Base-by-base conservation (phyloP, 2,329 filamentous ascomycete genomes). In the Geosmithia flava region DNA sequence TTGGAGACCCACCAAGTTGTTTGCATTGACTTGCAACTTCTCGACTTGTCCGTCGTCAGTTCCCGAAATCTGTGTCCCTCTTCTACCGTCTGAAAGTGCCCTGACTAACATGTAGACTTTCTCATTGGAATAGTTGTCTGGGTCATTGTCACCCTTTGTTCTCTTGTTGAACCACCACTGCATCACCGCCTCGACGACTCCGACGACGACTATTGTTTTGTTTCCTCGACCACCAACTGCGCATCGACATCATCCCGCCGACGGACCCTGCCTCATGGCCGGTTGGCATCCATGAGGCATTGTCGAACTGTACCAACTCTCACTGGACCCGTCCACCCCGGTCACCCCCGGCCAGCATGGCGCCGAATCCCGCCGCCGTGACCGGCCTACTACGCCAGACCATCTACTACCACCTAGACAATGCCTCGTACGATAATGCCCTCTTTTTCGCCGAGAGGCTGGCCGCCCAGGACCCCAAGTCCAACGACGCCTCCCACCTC, bases 381-480 rank as follows among this genome's bases (percentile, higher is more conserved):
- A 70, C 70, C 46, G 67, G 68, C 58, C 67, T 79, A 52, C 58
- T 83, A 50, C 72, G 75, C 58, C 78, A 83, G 62, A 67, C 76
- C 50, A 69, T 83, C 49, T 68, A 81, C 58, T 82, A 83, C 60
- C 79, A 83, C 57, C 81, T 98, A 63, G 93, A 98, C 71, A 95
- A 95, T 62, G 83, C 89, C 59, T 80, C 90, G 39, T 76, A 85
- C 60, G 82, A 90, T 49, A 97, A 95, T 62, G 93, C 93, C 49
- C 81, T 95, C 42, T 98, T 98, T 68, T 87, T 95, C 52, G 86
- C 93, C 51, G 87, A 91, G 59, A 81, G 93, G 54, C 78, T 96
- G 19, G 76, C 81, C 52, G 90, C 88, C 46, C 86, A 91, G 57
- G 91, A 97, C 58, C 80, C 85, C 20, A 81, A 85, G 57, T 86